These are phyloP conservation scores for Chenopodium berlandieri DNA, from an alignment of 148 eudicot species.

Conservation along the genomic window DNA sequence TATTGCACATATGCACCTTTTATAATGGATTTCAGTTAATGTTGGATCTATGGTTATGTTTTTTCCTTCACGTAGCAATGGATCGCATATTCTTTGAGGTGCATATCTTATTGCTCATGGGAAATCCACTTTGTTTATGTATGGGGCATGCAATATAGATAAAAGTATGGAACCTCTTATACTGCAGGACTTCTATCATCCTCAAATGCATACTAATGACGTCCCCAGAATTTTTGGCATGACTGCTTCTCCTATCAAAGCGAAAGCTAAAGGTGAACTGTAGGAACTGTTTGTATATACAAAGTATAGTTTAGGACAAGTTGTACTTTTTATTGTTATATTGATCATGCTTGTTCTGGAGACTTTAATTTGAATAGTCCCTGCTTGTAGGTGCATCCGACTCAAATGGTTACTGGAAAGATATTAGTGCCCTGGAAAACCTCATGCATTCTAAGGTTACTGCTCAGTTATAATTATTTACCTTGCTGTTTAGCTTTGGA, in stretches of 20 bases:
- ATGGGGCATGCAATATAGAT: neutral
- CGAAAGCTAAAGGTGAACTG: constrained; percentile 51
- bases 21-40: neutral
- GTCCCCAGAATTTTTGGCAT: constrained; percentile 94
- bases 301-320: neutral
- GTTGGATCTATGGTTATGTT: neutral
- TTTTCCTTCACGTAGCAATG: neutral
- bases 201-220: constrained; percentile 26
- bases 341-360: neutral
- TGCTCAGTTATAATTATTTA: neutral
- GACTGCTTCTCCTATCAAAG: constrained; percentile 91
- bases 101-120: neutral
- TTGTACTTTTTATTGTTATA: neutral
- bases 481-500: neutral
- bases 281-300: neutral
- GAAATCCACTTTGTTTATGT: neutral
- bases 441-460: constrained; percentile 58
- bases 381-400: constrained; percentile 42
- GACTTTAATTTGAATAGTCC: neutral
- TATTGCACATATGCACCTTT: too few species aligned
- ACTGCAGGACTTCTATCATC: constrained; percentile 80
- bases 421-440: constrained; percentile 64
- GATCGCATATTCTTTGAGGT: neutral
- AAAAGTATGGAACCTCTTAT: neutral
- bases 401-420: constrained; percentile 46